phyloP scores from a whole-genome alignment of 2,329 filamentous ascomycete genomes.

The Zymoseptoria tritici region DNA sequence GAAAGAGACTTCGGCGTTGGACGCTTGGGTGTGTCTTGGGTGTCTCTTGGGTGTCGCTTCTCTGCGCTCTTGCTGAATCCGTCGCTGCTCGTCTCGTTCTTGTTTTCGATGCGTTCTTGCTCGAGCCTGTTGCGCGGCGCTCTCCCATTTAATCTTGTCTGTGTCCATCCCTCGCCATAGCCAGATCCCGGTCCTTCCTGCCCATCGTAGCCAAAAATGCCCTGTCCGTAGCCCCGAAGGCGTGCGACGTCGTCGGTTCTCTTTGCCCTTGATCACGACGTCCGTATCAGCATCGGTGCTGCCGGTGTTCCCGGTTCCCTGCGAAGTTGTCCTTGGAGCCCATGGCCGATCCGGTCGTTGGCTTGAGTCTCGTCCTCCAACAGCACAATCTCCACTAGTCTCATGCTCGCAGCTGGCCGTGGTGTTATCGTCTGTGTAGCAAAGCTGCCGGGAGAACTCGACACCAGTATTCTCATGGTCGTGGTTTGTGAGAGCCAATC shows the following conservation, averaged over 20 bases:
- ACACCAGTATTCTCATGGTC: no score
- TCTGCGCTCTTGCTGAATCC: not conserved
- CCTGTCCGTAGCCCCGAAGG: not conserved
- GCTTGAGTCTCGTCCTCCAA: not conserved
- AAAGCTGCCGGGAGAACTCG: not conserved
- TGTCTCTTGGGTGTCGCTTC: not conserved
- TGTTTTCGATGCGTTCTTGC: not conserved
- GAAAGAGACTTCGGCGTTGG: not conserved
- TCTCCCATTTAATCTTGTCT: not conserved
- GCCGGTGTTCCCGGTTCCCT: constrained; percentile 11
- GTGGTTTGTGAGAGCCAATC: no score
- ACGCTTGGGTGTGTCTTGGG: not conserved
- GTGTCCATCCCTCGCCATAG: not conserved
- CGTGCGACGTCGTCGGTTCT: constrained; percentile 1
- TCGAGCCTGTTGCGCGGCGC: not conserved
- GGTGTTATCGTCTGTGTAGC: not conserved
- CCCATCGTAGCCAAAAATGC: not conserved
- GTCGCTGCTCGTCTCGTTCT: not conserved
- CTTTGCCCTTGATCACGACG: constrained; percentile 9
- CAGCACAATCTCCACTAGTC: not conserved
- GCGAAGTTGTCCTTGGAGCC: not conserved
- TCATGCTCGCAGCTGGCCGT: not conserved
- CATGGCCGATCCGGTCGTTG: not conserved
- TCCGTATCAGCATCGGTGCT: constrained; percentile 3
- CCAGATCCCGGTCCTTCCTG: not conserved